Evolutionary conservation across 75 land plant genomes (phyloP).

Genomic region (Adiantum capillusveneris): DNA sequence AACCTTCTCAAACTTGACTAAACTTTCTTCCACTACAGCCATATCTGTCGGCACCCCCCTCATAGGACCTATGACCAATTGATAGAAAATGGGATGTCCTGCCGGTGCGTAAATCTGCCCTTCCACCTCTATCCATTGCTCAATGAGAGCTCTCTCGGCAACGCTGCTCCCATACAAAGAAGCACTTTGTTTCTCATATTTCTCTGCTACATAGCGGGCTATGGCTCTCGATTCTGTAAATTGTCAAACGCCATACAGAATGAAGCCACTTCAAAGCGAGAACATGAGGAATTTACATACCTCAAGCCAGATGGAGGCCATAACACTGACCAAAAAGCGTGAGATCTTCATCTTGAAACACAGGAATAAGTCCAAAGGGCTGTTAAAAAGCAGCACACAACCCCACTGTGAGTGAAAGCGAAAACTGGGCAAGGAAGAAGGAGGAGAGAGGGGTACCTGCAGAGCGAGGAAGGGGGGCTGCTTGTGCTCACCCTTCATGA

Average conservation of each 20-base stretch:
- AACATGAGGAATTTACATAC: no score
- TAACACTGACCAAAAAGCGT: constrained; percentile 22
- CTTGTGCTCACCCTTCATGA: constrained; percentile 37
- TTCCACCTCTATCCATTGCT: constrained; percentile 69
- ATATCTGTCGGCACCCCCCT: constrained; percentile 17
- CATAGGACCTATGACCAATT: constrained; percentile 18
- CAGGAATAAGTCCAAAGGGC: constrained; percentile 38
- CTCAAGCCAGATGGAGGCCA: not conserved
- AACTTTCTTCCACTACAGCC: constrained; percentile 18
- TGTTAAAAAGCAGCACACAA: constrained; percentile 6
- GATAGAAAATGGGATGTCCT: constrained; percentile 22
- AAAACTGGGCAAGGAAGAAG: no score
- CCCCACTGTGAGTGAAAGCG: no score
- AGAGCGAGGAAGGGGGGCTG: constrained; percentile 28
- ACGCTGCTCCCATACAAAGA: constrained; percentile 22
- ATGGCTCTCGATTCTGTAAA: constrained; percentile 66
- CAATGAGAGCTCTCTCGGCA: constrained; percentile 36
- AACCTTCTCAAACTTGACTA: constrained; percentile 37
- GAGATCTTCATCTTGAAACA: constrained; percentile 29
- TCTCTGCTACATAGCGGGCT: constrained; percentile 43
- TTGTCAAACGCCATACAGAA: not conserved
- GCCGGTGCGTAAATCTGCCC: constrained; percentile 39
- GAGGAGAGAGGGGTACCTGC: constrained; percentile 14
- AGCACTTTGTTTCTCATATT: constrained; percentile 28
- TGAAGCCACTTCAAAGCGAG: not conserved